phyloP scores from a whole-genome alignment of 495 filamentous ascomycete species.

The Trichoderma gamsii region DNA sequence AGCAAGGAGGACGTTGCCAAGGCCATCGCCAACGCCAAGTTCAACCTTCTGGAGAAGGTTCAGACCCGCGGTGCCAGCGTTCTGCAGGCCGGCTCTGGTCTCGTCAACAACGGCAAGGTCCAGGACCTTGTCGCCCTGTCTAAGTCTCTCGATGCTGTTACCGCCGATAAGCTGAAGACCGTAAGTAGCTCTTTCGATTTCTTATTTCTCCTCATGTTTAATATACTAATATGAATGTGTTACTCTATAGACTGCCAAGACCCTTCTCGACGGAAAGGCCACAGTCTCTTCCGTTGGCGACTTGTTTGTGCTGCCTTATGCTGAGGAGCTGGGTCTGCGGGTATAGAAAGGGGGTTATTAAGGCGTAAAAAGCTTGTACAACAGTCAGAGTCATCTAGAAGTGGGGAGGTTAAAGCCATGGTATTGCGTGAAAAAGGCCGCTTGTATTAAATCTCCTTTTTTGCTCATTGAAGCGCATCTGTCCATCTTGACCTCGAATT shows the following conservation, averaged over 20 bases:
- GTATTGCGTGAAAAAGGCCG: constrained; percentile 8
- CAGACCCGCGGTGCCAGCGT: constrained; percentile 70
- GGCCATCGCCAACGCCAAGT: constrained; percentile 88
- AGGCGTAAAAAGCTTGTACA: constrained; percentile 13
- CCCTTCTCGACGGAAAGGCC: constrained; percentile 80
- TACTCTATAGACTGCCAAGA: constrained; percentile 64
- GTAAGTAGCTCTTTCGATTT: constrained; percentile 48
- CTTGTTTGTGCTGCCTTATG: constrained; percentile 79
- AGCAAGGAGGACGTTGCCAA: constrained; percentile 82
- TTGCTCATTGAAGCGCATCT: not conserved
- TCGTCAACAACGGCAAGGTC: constrained; percentile 69
- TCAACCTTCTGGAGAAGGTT: constrained; percentile 77
- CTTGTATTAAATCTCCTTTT: constrained; percentile 4
- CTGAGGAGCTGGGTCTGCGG: constrained; percentile 86
- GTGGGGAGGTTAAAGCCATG: constrained; percentile 5
- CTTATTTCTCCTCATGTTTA: constrained; percentile 14
- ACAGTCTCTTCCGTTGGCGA: constrained; percentile 85
- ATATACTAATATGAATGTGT: constrained; percentile 26
- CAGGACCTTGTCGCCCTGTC: constrained; percentile 80
- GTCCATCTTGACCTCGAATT: not conserved
- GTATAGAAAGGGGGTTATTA: constrained; percentile 55
- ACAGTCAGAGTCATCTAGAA: constrained; percentile 17
- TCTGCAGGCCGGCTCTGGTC: constrained; percentile 68
- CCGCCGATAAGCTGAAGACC: constrained; percentile 75
- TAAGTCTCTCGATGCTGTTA: constrained; percentile 73